Evolutionary conservation across 2,329 filamentous ascomycete genomes (phyloP).

Genomic region (Neofusicoccum umdonicola): DNA sequence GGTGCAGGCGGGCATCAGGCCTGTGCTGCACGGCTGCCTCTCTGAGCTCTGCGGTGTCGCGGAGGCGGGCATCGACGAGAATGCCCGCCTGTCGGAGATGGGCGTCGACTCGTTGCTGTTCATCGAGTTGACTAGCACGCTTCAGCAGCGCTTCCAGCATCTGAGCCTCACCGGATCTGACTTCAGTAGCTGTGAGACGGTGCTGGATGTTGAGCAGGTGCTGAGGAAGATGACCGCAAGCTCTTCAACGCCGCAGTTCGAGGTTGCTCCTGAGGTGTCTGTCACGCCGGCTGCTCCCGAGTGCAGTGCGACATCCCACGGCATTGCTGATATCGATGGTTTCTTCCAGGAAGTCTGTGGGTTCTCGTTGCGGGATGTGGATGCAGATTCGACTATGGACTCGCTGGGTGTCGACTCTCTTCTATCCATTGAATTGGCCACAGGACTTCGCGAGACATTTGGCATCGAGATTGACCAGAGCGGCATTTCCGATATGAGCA

Average conservation of each 20-base stretch:
- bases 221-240: background rate
- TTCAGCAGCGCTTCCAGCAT: conserved; percentile 22
- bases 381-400: conserved; percentile 18
- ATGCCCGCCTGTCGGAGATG: conserved; percentile 13
- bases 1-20: background rate
- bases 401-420: conserved; percentile 29
- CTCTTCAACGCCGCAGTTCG: background rate
- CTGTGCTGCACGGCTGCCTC: background rate
- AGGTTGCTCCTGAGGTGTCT: background rate
- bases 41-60: background rate
- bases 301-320: too few relatives aligned
- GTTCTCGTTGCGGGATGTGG: conserved; percentile 20
- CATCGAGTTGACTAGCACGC: conserved; percentile 25
- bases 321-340: background rate
- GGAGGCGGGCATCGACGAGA: background rate
- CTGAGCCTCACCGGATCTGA: background rate
- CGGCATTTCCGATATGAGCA: background rate
- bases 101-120: conserved; percentile 29
- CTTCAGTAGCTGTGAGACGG: background rate
- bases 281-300: background rate
- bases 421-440: conserved; percentile 25
- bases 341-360: conserved; percentile 20
- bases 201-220: background rate
- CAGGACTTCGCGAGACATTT: conserved; percentile 23
- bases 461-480: conserved; percentile 22